Base-by-base conservation (phyloP, 257 asterid genomes). In the Penstemon eatonii region DNA sequence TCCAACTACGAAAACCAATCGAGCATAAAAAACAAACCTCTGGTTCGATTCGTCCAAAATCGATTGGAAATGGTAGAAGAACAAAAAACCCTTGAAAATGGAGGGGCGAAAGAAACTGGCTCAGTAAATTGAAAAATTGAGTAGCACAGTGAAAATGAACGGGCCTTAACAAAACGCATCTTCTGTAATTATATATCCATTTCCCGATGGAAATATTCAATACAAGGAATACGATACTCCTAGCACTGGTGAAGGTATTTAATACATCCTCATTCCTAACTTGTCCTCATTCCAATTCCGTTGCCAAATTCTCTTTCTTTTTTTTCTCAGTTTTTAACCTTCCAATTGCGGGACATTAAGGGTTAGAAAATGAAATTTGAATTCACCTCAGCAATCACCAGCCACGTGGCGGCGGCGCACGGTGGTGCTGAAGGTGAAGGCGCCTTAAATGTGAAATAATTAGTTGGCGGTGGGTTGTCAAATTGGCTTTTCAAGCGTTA, bases 41-140 rank as follows among this genome's bases (percentile, higher is more conserved):
- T 3, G 62, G 50, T n/a, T 43, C 36, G 38, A 60, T 37, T 60
- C 7, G 65, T 25, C 33, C 33, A 49, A 60, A 60, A 60, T 25
- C 65, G 49, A n/a, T 15, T 12, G 50, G 46, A 40, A 60, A n/a
- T 15, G 9, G 33, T 25, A 25, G 66, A 60, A 42, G 66, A 60
- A 7, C 33, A 41, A 15, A 60, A 60, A 6, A 37, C 51, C 33
- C n/a, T 60, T 4, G 60, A 55, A 15, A 12, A 55, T 3, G 36
- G 40, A 4, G 63, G 12, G 9, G 42, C 5, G 33, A 5, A 41
- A 41, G 38, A 42, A 13, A 49, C 4, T 39, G 65, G 65, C 10
- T 39, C 25, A 12, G 47, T 15, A 40, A 60, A 40, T 3, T 47
- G 7, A 8, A 40, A 39, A 39, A 60, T 13, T 8, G 65, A 60